Evolutionary conservation across 73 alveolate species (phyloP), one percentile per base, ranked within the genome.

Genomic region (Uronychia binucleata): DNA sequence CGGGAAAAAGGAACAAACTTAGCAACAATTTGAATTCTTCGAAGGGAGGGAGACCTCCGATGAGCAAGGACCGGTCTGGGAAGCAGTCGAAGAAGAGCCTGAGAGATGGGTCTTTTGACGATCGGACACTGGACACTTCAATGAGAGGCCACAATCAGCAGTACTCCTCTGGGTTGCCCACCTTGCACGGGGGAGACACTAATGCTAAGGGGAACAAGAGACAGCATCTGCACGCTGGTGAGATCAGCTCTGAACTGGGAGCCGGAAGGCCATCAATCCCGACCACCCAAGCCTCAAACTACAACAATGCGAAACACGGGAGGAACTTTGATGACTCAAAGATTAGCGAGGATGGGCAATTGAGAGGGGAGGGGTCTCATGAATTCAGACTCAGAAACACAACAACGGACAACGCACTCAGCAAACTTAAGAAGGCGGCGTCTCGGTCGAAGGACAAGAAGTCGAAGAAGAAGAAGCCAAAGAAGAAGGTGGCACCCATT

Each of bases 401-500:
- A 46, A 46, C 67, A 5, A 46, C 67, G 5, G 67, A n/a, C n/a
- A n/a, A n/a, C n/a, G 67, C 67, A 11, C 67, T 46, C 19, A 11
- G n/a, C 19, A 46, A 46, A 46, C 67, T 46, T 46, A 46, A 46
- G 67, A 19, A 27, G 0, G 82, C 33, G 8, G 14, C 33, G 8
- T 5, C 77, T 25, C n/a, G 60, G 35, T 76, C 83, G 5, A 28
- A 67, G n/a, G 1, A 1, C 1, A 82, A 82, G 76, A 60, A 80
- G 14, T 11, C 5, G 19, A 80, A 82, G 82, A 59, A 82, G 81
- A 82, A 82, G 76, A 19, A 27, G 27, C 28, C 30, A 76, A 82
- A 82, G 82, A 80, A 82, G 30, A 1, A 8, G 26, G 89, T 82
- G 29, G 74, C 34, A 26, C 60, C 60, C 28, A 58, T 82, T 19